Evolutionary conservation across 2,329 filamentous ascomycete genomes (phyloP).

Genomic region (Botryotinia convoluta): DNA sequence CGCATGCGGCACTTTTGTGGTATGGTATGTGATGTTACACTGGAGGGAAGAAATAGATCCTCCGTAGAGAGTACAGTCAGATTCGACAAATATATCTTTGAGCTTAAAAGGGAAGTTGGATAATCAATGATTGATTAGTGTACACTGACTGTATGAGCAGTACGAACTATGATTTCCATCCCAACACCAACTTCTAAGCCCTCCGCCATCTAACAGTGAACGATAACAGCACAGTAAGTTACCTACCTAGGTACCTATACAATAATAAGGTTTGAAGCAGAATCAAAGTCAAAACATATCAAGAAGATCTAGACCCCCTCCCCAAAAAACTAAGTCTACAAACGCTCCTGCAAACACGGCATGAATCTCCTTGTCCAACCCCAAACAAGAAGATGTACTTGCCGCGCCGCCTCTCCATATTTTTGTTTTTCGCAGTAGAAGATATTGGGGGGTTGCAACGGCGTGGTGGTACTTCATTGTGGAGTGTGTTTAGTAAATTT

Average conservation of each 20-base stretch:
- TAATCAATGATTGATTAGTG: not conserved
- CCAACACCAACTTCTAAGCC: not conserved
- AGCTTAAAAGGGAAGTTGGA: not conserved
- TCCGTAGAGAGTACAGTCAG: not conserved
- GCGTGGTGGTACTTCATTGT: not conserved
- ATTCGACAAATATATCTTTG: not conserved
- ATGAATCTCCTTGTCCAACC: not conserved
- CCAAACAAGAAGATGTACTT: not conserved
- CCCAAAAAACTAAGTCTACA: not conserved
- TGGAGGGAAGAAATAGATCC: not conserved
- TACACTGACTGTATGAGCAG: not conserved
- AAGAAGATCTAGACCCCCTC: not conserved
- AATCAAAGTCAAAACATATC: not conserved
- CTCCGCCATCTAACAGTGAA: not conserved
- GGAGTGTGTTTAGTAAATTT: no score
- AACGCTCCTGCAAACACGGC: not conserved
- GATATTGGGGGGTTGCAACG: not conserved
- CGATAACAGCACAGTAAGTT: not conserved
- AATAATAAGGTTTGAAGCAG: not conserved
- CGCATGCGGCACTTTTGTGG: not conserved
- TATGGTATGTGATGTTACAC: not conserved
- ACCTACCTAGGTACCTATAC: not conserved
- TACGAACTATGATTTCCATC: not conserved
- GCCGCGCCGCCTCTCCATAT: not conserved
- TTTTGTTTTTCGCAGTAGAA: no score